Percentiles rank a stretch among this genome's conserved stretches.
Conservation (phyloP, 2,329 filamentous ascomycete species). For the Trichoderma endophyticum region DNA sequence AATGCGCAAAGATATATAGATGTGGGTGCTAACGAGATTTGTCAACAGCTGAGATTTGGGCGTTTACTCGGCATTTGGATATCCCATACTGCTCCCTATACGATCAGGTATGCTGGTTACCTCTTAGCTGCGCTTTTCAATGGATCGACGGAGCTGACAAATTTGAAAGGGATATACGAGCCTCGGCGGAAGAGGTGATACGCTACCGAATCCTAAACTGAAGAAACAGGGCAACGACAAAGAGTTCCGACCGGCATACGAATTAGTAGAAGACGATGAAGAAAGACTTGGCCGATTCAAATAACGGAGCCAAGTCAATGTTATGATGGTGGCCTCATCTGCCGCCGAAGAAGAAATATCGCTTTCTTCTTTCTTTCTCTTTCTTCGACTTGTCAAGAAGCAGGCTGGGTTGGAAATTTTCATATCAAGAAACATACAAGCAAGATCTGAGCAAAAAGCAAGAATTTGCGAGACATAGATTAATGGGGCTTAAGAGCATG, state of each 20-base stretch:
- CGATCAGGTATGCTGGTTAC: slow-evolving; percentile 49
- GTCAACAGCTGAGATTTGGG: slow-evolving; percentile 72
- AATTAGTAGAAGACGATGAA: slow-evolving; percentile 69
- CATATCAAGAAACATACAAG: neutral
- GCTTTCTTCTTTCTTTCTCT: neutral
- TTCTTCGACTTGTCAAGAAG: neutral
- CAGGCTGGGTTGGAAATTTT: neutral
- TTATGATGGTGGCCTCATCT: neutral
- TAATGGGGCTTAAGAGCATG: neutral
- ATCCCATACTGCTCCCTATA: slow-evolving; percentile 87
- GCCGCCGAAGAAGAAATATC: neutral
- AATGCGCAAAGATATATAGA: neutral
- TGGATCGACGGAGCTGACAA: neutral
- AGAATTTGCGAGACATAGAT: neutral
- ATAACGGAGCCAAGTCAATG: neutral
- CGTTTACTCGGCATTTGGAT: slow-evolving; percentile 75
- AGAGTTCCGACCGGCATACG: slow-evolving; percentile 69
- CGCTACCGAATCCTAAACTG: slow-evolving; percentile 79
- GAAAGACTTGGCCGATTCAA: slow-evolving; percentile 72
- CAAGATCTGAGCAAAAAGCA: neutral
- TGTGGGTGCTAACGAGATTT: neutral
- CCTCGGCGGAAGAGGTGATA: slow-evolving; percentile 86
- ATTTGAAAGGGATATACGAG: slow-evolving; percentile 71
- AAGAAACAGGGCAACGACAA: slow-evolving; percentile 37
- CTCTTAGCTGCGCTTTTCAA: neutral